Evolutionary conservation across 1,284 basidiomycete species (phyloP).

Genomic region (Testicularia cyperi): DNA sequence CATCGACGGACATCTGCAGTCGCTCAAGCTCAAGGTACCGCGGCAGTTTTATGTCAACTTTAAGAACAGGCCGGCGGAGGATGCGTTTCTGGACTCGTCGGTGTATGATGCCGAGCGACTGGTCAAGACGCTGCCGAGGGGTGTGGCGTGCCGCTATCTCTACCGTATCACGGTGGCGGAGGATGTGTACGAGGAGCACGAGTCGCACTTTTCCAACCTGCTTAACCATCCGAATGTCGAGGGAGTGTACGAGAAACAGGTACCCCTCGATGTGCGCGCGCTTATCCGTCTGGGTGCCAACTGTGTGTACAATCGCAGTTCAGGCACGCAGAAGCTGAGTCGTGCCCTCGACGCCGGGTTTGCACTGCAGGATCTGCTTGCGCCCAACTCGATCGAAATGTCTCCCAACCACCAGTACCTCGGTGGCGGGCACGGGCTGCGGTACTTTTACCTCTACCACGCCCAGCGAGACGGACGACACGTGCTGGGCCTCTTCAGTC

Average conservation of each 20-base stretch:
- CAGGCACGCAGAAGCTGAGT: conserved; percentile 70
- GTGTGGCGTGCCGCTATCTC: conserved; percentile 74
- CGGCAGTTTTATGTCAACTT: conserved; percentile 92
- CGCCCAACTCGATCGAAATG: conserved; percentile 31
- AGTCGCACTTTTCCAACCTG: conserved; percentile 86
- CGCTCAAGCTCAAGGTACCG: conserved; percentile 79
- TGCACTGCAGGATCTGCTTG: conserved; percentile 74
- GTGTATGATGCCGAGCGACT: conserved; percentile 68
- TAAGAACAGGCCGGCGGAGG: conserved; percentile 68
- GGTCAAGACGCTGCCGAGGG: conserved; percentile 76
- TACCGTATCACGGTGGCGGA: conserved; percentile 84
- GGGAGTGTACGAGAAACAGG: conserved; percentile 89
- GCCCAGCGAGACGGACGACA: conserved; percentile 76
- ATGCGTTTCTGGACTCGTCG: conserved; percentile 67
- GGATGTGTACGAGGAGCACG: conserved; percentile 77
- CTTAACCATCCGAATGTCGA: conserved; percentile 94
- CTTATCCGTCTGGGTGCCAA: conserved; percentile 81
- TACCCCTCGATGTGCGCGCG: conserved; percentile 81
- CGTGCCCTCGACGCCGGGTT: conserved; percentile 81
- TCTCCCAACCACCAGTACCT: conserved; percentile 69
- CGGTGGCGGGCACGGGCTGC: conserved; percentile 71
- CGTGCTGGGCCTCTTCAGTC: conserved; percentile 84
- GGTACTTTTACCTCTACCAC: conserved; percentile 91
- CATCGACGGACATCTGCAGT: conserved; percentile 76
- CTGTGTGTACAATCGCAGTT: conserved; percentile 71